These are phyloP conservation scores for Pyrenophora teres DNA, from an alignment of 2,329 filamentous ascomycete species.

Conservation along the genomic window DNA sequence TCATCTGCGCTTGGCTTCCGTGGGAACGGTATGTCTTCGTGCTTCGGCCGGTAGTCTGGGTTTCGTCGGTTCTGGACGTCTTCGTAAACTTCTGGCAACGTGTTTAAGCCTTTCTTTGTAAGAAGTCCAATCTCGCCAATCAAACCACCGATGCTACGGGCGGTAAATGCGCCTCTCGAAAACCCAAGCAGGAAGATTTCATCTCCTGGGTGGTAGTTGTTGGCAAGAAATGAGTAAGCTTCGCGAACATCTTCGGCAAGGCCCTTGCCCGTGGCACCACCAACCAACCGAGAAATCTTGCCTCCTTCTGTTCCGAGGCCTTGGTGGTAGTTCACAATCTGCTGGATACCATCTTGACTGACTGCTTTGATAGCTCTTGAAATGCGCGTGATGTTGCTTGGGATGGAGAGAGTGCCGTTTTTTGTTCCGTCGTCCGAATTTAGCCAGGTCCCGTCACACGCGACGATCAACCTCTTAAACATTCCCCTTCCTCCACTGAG, in stretches of 20 bases:
- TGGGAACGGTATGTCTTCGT: conserved; percentile 53
- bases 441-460: conserved; percentile 54
- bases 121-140: conserved; percentile 54
- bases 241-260: conserved; percentile 55
- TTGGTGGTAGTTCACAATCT: conserved; percentile 58
- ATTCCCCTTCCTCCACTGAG: conserved; percentile 45
- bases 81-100: conserved; percentile 53
- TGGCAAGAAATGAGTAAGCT: conserved; percentile 57
- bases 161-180: conserved; percentile 55
- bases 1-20: conserved; percentile 52
- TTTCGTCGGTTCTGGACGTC: conserved; percentile 54
- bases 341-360: conserved; percentile 54
- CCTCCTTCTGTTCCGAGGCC: conserved; percentile 55
- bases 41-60: conserved; percentile 50
- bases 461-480: conserved; percentile 49
- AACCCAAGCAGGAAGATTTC: conserved; percentile 56
- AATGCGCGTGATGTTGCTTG: conserved; percentile 57
- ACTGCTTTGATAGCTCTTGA: conserved; percentile 55
- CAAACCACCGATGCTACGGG: conserved; percentile 49
- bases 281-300: conserved; percentile 49
- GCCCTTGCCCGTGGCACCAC: conserved; percentile 52
- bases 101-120: conserved; percentile 53
- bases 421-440: conserved; percentile 54
- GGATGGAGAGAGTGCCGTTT: conserved; percentile 51
- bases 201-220: conserved; percentile 58